phyloP scores from a whole-genome alignment of 1,284 basidiomycete genomes.

The Trichosporon coremiiforme region DNA sequence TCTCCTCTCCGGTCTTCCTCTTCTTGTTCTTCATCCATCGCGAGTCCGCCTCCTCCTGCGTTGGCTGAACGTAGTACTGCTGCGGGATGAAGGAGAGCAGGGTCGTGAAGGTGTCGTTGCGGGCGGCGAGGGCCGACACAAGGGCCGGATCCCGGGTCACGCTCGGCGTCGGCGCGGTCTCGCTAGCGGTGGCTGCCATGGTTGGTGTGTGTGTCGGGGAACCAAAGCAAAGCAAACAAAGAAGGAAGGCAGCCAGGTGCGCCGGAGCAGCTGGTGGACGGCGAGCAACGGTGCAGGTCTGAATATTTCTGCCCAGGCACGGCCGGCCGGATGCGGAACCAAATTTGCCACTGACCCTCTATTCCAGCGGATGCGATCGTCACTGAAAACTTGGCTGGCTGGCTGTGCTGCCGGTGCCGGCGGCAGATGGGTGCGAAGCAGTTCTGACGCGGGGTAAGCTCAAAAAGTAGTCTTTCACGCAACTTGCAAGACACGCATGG shows the following conservation, averaged over 20 bases:
- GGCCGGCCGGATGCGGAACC: background rate
- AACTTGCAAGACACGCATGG: background rate
- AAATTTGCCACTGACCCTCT: background rate
- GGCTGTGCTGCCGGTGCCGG: background rate
- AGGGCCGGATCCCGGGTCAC: constrained; percentile 25
- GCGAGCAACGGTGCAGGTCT: constrained; percentile 6
- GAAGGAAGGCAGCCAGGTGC: background rate
- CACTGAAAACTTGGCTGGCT: background rate
- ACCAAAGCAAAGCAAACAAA: background rate
- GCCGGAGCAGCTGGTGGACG: background rate
- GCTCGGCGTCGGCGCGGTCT: constrained; percentile 8
- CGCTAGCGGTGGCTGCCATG: constrained; percentile 24
- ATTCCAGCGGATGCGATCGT: background rate
- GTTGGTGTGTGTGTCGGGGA: constrained; percentile 7
- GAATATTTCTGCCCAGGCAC: constrained; percentile 19
- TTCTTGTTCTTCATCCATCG: constrained; percentile 90
- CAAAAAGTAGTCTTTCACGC: background rate
- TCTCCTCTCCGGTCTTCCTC: constrained; percentile 76
- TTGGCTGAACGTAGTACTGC: constrained; percentile 77
- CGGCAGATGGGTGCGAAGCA: background rate
- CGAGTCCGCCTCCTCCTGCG: constrained; percentile 68
- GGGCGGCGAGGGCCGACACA: constrained; percentile 68
- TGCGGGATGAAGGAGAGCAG: constrained; percentile 81
- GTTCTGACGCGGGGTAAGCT: background rate
- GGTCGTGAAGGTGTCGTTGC: constrained; percentile 80